These are phyloP conservation scores for Cicer yamashitae DNA, from an alignment of 306 rosid species.

Conservation along the genomic window DNA sequence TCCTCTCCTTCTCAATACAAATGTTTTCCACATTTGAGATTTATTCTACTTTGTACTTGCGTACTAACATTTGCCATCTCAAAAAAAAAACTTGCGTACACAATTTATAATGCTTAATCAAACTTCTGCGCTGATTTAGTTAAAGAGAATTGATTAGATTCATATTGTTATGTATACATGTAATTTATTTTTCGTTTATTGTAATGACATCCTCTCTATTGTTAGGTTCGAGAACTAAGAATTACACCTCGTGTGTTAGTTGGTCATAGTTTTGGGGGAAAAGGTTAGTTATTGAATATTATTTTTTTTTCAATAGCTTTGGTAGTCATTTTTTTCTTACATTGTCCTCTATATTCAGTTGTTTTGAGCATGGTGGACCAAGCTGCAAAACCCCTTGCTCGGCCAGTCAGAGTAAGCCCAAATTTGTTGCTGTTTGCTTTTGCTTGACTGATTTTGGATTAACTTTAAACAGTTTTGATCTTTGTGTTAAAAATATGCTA, in stretches of 20 bases:
- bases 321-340: constrained; percentile 40
- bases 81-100: not conserved
- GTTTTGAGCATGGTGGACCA: constrained; percentile 96
- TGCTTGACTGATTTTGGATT: constrained; percentile 8
- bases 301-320: constrained; percentile 20
- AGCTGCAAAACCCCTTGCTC: constrained; percentile 97
- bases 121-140: constrained; percentile 29
- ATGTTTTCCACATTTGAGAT: constrained; percentile 11
- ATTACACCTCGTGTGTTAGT: constrained; percentile 87
- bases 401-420: constrained; percentile 83
- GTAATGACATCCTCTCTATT: constrained; percentile 39
- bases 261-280: constrained; percentile 98
- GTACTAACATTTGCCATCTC: not conserved
- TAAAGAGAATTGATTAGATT: constrained; percentile 14
- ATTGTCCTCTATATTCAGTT: constrained; percentile 59
- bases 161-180: constrained; percentile 7
- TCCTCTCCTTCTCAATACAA: not conserved
- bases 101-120: constrained; percentile 27
- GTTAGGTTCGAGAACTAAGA: constrained; percentile 75
- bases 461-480: constrained; percentile 9
- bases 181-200: constrained; percentile 5
- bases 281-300: constrained; percentile 60
- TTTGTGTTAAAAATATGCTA: constrained; percentile 28
- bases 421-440: constrained; percentile 33
- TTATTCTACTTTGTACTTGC: constrained; percentile 20